Evolutionary conservation across 176 grass and related monocot species (phyloP), one percentile per base, ranked within the genome.

Genomic region (Carex parvula): DNA sequence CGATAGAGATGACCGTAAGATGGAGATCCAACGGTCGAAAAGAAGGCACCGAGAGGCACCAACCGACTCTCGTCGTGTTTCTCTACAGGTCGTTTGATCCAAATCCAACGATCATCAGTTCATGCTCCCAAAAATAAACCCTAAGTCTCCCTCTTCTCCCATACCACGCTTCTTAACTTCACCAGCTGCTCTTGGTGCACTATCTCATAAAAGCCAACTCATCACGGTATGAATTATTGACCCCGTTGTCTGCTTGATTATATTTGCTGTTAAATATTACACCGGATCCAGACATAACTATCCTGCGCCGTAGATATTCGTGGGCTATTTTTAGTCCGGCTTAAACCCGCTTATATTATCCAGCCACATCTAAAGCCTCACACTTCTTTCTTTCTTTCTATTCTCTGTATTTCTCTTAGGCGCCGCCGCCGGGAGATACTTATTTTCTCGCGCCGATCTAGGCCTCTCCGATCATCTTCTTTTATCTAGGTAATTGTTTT

Each of bases 341-440:
- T 68, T 33, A 83, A 67, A 67, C 80, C 60, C 60, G 55, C 80
- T 65, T 83, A 83, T 83, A 83, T 83, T 67, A 67, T 82, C 80
- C 60, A 82, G 39, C 80, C 56, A 9, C 15, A 67, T 11, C n/a
- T 21, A 46, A 80, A 30, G 41, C 62, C 39, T 83, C 59, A 18
- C 80, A 83, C 8, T 67, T 83, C 62, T 83, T 16, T 29, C n/a
- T n/a, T n/a, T n/a, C 41, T 10, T 30, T 29, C 58, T 22, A 3
- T 32, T 81, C 62, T 68, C 12, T 50, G 5, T 9, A 5, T 41
- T 41, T 30, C 41, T 64, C 59, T 67, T 18, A 32, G 61, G 80
- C 80, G 80, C 41, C 80, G 80, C 60, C 61, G 80, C 63, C 39
- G 60, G 12, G 80, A 52, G 80, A 83, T 68, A 37, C 18, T 13